A percentile compares a stretch with the other conserved stretches of the same genome.
Conservation (phyloP, 768 basidiomycete genomes). For the Amanita subjunquillea region DNA sequence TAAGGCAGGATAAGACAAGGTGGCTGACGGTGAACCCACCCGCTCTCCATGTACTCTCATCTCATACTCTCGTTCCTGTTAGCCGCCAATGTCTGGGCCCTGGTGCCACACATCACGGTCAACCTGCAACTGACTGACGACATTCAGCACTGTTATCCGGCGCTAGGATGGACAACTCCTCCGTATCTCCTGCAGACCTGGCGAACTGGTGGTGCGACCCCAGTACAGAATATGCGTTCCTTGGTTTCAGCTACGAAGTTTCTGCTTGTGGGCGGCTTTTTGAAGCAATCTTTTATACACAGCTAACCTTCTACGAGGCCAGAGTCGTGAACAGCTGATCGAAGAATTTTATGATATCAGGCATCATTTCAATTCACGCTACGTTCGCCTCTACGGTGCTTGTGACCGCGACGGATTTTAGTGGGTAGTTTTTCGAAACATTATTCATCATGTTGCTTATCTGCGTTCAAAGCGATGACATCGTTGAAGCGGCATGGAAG, state of each 20-base stretch:
- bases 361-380: conserved; percentile 39
- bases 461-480: conserved; percentile 24
- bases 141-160: conserved; percentile 17
- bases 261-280: conserved; percentile 32
- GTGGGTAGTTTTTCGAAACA: conserved; percentile 10
- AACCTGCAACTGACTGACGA: background rate
- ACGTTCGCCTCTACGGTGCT: conserved; percentile 35
- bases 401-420: conserved; percentile 27
- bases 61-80: background rate
- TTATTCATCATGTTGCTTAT: background rate
- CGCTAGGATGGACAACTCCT: conserved; percentile 37
- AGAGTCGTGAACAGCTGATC: conserved; percentile 30
- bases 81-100: background rate
- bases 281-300: background rate
- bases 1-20: background rate
- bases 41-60: background rate
- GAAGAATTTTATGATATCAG: conserved; percentile 46
- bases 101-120: background rate
- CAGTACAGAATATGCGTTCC: conserved; percentile 47
- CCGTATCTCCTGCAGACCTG: conserved; percentile 19
- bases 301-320: conserved; percentile 25
- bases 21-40: background rate
- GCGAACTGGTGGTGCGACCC: conserved; percentile 44
- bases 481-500: conserved; percentile 48
- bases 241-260: conserved; percentile 60